phyloP scores from a whole-genome alignment of 2,329 filamentous ascomycete species.

The Beauveria sp. region DNA sequence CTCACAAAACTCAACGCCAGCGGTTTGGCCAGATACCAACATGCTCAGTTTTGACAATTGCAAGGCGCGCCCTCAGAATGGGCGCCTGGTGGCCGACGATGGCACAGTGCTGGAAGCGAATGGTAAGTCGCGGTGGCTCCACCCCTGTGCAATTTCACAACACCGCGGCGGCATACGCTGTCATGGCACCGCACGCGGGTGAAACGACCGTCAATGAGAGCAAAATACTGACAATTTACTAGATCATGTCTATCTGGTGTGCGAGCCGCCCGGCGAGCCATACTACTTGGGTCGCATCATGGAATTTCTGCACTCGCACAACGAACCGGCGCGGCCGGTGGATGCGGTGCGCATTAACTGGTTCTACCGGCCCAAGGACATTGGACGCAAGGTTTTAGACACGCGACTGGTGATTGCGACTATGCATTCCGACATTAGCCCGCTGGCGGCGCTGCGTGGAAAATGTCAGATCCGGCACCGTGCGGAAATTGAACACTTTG shows the following conservation, averaged over 20 bases:
- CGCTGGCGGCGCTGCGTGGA: slow-evolving; percentile 83
- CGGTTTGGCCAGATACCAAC: slow-evolving; percentile 59
- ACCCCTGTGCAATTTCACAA: slow-evolving; percentile 14
- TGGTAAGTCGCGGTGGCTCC: slow-evolving; percentile 48
- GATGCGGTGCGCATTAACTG: slow-evolving; percentile 92
- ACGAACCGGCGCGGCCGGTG: slow-evolving; percentile 64
- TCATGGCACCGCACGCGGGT: not conserved
- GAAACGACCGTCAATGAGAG: not conserved
- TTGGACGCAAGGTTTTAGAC: slow-evolving; percentile 85
- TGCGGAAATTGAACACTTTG: slow-evolving; percentile 74
- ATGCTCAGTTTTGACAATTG: slow-evolving; percentile 81
- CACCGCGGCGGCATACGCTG: not conserved
- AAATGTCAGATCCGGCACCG: slow-evolving; percentile 89
- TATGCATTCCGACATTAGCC: slow-evolving; percentile 97
- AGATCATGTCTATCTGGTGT: slow-evolving; percentile 89
- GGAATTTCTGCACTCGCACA: slow-evolving; percentile 86
- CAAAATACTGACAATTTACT: not conserved
- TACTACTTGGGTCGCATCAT: slow-evolving; percentile 98
- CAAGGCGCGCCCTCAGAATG: slow-evolving; percentile 61
- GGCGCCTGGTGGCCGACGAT: slow-evolving; percentile 81
- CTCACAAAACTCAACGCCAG: slow-evolving; percentile 32
- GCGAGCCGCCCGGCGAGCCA: slow-evolving; percentile 93
- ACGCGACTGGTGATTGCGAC: slow-evolving; percentile 88
- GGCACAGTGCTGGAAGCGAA: slow-evolving; percentile 77
- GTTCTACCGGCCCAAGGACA: slow-evolving; percentile 96